Base-by-base conservation (phyloP, 805 yeast species). In the Isabelozyma pseudorhagii region DNA sequence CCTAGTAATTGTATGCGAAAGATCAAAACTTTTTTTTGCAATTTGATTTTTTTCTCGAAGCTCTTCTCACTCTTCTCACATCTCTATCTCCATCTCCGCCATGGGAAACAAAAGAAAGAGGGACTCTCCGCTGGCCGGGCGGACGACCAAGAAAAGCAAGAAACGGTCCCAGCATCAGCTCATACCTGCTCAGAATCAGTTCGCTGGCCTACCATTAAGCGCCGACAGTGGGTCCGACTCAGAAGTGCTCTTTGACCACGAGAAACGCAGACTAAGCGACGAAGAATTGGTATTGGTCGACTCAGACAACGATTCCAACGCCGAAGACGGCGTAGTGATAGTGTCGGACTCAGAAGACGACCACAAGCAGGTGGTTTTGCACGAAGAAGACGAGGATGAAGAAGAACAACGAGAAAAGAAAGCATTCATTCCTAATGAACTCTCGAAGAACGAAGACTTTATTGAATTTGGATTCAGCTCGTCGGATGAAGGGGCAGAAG, bases 401-500 rank as follows among this genome's bases (percentile, higher is more conserved):
- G 29, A 13, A 11, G 28, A 18, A 18, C 51, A 47, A 9, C 47
- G 40, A 7, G 8, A 50, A 3, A 55, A 56, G 46, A 49, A 50
- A 47, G 54, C 46, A 57, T 49, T 38, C 11, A 50, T 38, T 6
- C 51, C 47, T 15, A 75, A 77, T 50, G 79, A 69, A 39, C 60
- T 79, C 4, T 58, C 78, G 1, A 68, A 71, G 38, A 78, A 80
- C 50, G 72, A 69, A 46, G 85, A 82, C 49, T 82, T 77, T 54
- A 82, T 82, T 17, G 82, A 78, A 10, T 80, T 82, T 61, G 85
- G 80, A 11, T 72, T 76, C 46, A 68, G 74, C 5, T 75, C 79
- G 1, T 77, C 79, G 7, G 80, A 71, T 5, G 74, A 68, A 2
- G 69, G 63, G 6, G 56, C 55, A 8, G 63, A 53, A 25, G 58